Evolutionary conservation across 305 asterid species (phyloP), one percentile per base, ranked within the genome.

Genomic region (Solanum hybrid): DNA sequence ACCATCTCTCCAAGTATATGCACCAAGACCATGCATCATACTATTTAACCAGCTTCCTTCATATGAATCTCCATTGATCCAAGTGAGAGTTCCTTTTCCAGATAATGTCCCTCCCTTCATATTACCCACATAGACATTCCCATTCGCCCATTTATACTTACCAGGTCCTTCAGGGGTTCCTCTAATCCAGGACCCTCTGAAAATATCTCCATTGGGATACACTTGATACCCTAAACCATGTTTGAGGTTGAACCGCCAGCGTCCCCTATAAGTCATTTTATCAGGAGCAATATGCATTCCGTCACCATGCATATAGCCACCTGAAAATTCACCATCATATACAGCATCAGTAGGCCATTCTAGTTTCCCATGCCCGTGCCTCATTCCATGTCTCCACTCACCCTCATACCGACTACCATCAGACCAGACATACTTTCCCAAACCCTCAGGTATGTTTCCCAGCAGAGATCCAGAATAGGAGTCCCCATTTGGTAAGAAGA

Each of bases 131-230:
- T 97, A 98, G 74, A 97, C 94, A 89, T 98, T 97, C 73, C 99
- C 98, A 67, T 93, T 95, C 61, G 90, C 92, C 99, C 99, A 98
- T 4, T 92, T 93, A 92, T 98, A 97, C 95, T 96, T 98, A 74
- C 99, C 99, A 26, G 96, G 98, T 28, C 99, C 99, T 92, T 98
- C 99, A 0, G 97, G 97, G 31, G 80, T 88, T 12, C 99, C 99
- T 90, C 93, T 96, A 71, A 96, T 96, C 99, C 99, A 98, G 3
- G 99, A 93, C 51, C 99, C 99, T 91, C 95, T 98, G 88, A 96
- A 91, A n/a, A 90, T 85, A 86, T 98, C 99, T 71, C 97, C 95
- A 69, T 95, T 96, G 1, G 98, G 97, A 89, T 93, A 98, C 86
- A 40, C 91, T 87, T 98, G 98, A 93, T 90, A 93, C 86, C 99